Conservation (phyloP, 306 rosid species). For the Cucurbita maxima region DNA sequence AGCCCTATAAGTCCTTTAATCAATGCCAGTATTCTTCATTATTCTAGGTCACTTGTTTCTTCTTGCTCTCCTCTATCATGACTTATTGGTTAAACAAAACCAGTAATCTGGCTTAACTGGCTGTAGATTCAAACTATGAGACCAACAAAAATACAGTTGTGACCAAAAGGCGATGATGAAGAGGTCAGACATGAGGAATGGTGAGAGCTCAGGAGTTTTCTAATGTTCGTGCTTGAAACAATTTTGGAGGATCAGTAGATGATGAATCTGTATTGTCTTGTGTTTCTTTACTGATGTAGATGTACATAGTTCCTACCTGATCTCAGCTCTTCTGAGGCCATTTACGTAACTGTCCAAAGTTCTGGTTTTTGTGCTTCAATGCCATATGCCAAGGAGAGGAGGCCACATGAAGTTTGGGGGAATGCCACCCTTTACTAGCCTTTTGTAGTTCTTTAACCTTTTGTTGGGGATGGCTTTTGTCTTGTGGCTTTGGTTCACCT, state of each 20-base stretch:
- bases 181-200: background rate
- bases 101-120: background rate
- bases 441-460: background rate
- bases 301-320: background rate
- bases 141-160: background rate
- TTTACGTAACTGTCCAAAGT: background rate
- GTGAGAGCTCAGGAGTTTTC: background rate
- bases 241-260: background rate
- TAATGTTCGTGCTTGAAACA: background rate
- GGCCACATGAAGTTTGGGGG: background rate
- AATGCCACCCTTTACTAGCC: background rate
- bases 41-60: background rate
- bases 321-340: background rate
- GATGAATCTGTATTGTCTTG: background rate
- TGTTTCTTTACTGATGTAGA: background rate
- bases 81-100: background rate
- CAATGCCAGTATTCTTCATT: slow-evolving; percentile 10
- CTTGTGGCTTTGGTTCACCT: background rate
- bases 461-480: background rate
- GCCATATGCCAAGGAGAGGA: background rate
- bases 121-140: background rate
- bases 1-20: slow-evolving; percentile 19
- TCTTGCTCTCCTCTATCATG: background rate
- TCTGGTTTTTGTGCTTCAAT: background rate
- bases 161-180: background rate